These are phyloP conservation scores for Dryas alaskensis DNA, from an alignment of 306 rosid genomes.

Conservation along the genomic window DNA sequence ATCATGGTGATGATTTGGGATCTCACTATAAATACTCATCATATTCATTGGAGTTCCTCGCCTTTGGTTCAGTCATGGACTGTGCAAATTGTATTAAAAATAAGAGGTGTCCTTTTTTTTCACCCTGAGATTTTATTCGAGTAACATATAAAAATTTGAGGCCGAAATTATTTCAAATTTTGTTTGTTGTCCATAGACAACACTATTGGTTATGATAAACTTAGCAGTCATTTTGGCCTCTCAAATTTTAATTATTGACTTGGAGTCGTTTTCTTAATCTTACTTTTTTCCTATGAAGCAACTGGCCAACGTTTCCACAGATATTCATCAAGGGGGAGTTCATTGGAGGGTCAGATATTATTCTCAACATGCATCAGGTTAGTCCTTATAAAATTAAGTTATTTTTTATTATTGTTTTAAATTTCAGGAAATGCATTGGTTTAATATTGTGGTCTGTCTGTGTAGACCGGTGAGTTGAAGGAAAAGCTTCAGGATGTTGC, in stretches of 20 bases:
- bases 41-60: too few relatives aligned
- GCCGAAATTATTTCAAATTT: background rate
- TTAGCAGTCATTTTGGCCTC: background rate
- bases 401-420: background rate
- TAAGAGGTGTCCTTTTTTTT: background rate
- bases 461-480: conserved; percentile 69
- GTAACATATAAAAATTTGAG: background rate
- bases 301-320: conserved; percentile 93
- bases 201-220: background rate
- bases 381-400: conserved; percentile 10
- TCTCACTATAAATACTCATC: too few relatives aligned
- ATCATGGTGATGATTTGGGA: too few relatives aligned
- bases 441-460: conserved; percentile 17
- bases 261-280: background rate
- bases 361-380: conserved; percentile 88
- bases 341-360: conserved; percentile 83
- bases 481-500: conserved; percentile 47
- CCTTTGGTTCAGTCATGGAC: background rate
- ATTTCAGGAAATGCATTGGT: conserved; percentile 13
- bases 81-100: too few relatives aligned
- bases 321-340: conserved; percentile 92
- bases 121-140: background rate
- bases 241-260: too few relatives aligned
- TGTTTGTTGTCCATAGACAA: background rate
- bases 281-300: conserved; percentile 35